A percentile compares a stretch with the other conserved stretches of the same genome.
These are phyloP conservation scores for Fusarium euwallaceae DNA, from an alignment of 2,329 filamentous ascomycete genomes.

Conservation along the genomic window DNA sequence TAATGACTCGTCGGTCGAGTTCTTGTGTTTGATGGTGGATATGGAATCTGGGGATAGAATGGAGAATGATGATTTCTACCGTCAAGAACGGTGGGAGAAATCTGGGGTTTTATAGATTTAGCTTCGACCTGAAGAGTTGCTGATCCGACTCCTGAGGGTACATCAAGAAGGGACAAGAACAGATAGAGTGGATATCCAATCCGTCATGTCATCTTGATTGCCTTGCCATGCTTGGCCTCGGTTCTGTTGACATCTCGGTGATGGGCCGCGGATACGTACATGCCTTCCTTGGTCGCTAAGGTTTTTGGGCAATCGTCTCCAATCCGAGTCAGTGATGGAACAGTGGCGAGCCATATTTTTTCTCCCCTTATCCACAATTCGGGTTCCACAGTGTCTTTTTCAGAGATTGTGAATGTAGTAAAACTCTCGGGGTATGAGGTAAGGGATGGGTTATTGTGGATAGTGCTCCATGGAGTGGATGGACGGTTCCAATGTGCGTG, in stretches of 20 bases:
- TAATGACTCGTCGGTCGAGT: conserved; percentile 17
- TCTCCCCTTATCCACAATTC: conserved; percentile 41
- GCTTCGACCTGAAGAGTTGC: conserved; percentile 15
- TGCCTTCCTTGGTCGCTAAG: neutral
- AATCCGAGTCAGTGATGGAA: conserved; percentile 43
- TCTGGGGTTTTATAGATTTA: conserved; percentile 51
- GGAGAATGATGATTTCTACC: conserved; percentile 48
- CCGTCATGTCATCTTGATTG: conserved; percentile 31
- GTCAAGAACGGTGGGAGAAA: conserved; percentile 57
- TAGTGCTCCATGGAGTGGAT: conserved; percentile 1
- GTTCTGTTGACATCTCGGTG: conserved; percentile 36
- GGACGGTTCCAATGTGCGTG: conserved; percentile 2
- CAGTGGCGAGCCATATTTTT: conserved; percentile 41
- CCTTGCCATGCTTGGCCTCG: neutral
- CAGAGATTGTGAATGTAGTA: conserved; percentile 13
- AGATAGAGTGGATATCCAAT: conserved; percentile 15
- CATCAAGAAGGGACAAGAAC: conserved; percentile 8
- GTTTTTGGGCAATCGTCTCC: conserved; percentile 21
- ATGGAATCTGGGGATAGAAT: conserved; percentile 36
- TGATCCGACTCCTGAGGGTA: conserved; percentile 34
- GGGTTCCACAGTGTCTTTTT: conserved; percentile 40
- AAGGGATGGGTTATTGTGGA: conserved; percentile 25
- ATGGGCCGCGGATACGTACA: conserved; percentile 39
- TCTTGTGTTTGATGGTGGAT: conserved; percentile 34
- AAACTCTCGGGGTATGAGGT: conserved; percentile 42